These are phyloP conservation scores for Penicillium hesseltinei DNA, from an alignment of 2,329 filamentous ascomycete species.

Conservation along the genomic window DNA sequence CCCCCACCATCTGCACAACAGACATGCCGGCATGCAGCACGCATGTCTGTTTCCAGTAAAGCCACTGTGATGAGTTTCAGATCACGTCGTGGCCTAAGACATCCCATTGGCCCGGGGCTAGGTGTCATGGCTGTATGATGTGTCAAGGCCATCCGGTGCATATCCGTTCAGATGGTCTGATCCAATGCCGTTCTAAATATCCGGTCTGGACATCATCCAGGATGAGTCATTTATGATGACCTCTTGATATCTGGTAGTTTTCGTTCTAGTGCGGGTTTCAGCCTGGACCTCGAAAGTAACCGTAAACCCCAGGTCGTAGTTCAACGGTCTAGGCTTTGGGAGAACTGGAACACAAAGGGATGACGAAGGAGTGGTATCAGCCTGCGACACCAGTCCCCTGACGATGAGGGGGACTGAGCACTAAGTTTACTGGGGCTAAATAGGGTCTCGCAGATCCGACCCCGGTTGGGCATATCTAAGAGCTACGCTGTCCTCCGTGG, in stretches of 20 bases:
- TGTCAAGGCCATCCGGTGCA: neutral
- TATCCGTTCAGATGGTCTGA: conserved; percentile 8
- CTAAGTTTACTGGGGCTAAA: conserved; percentile 2
- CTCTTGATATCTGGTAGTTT: neutral
- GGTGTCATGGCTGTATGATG: conserved; percentile 2
- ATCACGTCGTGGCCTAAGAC: neutral
- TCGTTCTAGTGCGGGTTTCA: neutral
- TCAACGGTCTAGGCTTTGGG: neutral
- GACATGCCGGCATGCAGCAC: conserved; percentile 1
- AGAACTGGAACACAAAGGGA: neutral
- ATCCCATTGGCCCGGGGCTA: neutral
- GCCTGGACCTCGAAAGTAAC: neutral
- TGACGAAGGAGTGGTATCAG: conserved; percentile 1
- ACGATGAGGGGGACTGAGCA: conserved; percentile 6
- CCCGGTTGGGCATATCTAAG: neutral
- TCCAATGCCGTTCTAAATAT: too few relatives aligned
- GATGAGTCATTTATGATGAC: conserved; percentile 6
- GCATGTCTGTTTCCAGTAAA: neutral
- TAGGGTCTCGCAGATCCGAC: conserved; percentile 6
- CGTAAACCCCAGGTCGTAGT: neutral
- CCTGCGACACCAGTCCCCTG: conserved; percentile 1
- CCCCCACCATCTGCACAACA: conserved; percentile 10
- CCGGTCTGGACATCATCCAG: neutral
- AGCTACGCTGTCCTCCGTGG: neutral
- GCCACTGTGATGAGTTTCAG: conserved; percentile 10